Base-by-base conservation (phyloP, 768 basidiomycete species). In the Lyophyllum semitale region DNA sequence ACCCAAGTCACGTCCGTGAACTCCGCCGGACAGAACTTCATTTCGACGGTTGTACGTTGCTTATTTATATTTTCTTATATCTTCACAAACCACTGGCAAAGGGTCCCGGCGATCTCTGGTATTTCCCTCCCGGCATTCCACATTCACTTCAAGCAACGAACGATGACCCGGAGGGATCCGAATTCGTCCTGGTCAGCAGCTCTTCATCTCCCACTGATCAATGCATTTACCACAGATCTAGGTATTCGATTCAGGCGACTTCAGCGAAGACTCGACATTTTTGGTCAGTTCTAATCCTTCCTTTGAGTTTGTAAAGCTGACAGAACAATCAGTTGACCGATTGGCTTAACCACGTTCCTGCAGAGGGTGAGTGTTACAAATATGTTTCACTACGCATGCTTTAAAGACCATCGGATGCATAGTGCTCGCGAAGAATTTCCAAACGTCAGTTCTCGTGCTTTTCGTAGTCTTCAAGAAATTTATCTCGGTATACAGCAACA, bases 401-500 rank as follows among this genome's bases (percentile, higher is more conserved):
- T 51, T 26, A 47, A 18, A 22, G 30, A 35, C 44, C n/a, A 13
- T 26, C 26, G 29, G 0, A 26, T 17, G 26, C 29, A n/a, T 47
- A 71, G 81, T 82, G 2, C 72, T 84, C 44, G 74, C 78, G 30
- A 83, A 82, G 68, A 83, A 82, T 56, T 81, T 82, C 71, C 72
- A 75, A 61, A 66, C 68, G 71, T 70, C 13, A 40, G 66, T 55
- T n/a, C 22, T 27, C 7, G 27, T 26, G n/a, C 32, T 33, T 27
- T 13, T 4, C 18, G 13, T 11, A 29, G 17, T 26, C 8, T 35
- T 9, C 40, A 27, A 20, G 12, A 27, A 47, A 33, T 15, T 40
- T 20, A 15, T 18, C 22, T 25, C 37, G 13, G 13, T 48, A 6
- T 40, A 47, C 33, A 67, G 70, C 25, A 68, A 71, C 51, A 58